A percentile compares a stretch with the other conserved stretches of the same genome.
Evolutionary conservation across 345 rosid species (phyloP).

Genomic region (Erucastrum elatum): DNA sequence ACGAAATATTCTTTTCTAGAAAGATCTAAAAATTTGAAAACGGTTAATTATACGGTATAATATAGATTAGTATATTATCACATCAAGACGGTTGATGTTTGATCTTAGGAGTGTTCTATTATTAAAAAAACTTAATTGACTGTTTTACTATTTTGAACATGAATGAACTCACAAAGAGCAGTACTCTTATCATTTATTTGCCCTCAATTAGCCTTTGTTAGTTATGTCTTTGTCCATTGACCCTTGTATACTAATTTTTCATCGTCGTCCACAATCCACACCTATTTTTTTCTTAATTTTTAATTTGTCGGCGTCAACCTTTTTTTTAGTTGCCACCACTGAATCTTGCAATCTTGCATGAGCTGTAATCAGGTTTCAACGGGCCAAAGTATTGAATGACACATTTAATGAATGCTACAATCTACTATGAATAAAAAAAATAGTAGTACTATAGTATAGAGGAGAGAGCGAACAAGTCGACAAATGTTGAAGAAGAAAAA

Average conservation of each 20-base stretch:
- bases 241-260: not conserved
- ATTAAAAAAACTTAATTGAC: not conserved
- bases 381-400: slow-evolving; percentile 27
- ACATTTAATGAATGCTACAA: slow-evolving; percentile 8
- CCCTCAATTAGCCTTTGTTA: not conserved
- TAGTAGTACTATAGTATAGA: not conserved
- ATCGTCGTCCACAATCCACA: slow-evolving; percentile 2
- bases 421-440: not conserved
- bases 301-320: slow-evolving; percentile 22
- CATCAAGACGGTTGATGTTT: not conserved
- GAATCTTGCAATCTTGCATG: not conserved
- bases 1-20: too few species aligned
- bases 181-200: not conserved
- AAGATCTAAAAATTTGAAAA: too few species aligned
- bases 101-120: not conserved
- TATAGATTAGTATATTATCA: not conserved
- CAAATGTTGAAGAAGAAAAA: slow-evolving; percentile 12
- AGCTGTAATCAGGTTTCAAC: slow-evolving; percentile 32
- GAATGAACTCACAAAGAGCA: not conserved
- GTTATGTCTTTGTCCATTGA: not conserved
- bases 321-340: slow-evolving; percentile 1
- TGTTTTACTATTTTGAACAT: not conserved
- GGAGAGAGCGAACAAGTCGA: slow-evolving; percentile 18
- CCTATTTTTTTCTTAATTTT: not conserved
- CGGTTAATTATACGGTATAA: too few species aligned